phyloP scores from a whole-genome alignment of 768 basidiomycete species.

The Amylocystis lapponica region DNA sequence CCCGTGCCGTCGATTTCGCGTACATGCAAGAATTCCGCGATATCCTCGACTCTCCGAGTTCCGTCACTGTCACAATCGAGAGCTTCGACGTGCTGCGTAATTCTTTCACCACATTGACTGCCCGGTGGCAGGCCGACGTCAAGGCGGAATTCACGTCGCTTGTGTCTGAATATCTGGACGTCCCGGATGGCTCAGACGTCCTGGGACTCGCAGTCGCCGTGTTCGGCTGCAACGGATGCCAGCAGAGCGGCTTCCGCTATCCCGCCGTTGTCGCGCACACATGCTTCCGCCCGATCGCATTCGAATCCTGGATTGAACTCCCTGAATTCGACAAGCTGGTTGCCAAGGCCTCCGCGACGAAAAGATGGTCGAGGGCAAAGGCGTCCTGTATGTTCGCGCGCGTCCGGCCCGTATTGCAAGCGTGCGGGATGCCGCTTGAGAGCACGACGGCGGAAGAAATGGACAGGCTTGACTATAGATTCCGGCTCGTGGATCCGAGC shows the following conservation, averaged over 20 bases:
- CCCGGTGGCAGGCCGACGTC: slow-evolving; percentile 1
- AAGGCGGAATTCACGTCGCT: background rate
- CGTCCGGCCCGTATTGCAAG: too few relatives aligned
- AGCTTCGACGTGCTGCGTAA: background rate
- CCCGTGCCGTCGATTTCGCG: slow-evolving; percentile 2
- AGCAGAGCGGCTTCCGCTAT: background rate
- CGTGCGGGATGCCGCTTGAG: too few relatives aligned
- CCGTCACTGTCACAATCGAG: background rate
- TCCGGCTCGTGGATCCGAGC: too few relatives aligned
- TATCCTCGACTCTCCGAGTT: slow-evolving; percentile 1
- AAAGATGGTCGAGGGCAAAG: too few relatives aligned
- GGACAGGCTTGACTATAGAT: too few relatives aligned
- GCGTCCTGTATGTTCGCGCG: too few relatives aligned
- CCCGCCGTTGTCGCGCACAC: slow-evolving; percentile 3
- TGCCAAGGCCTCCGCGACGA: too few relatives aligned
- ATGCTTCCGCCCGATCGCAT: background rate
- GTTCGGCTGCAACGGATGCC: slow-evolving; percentile 1
- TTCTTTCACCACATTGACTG: background rate
- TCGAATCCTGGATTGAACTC: too few relatives aligned
- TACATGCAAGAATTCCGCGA: background rate
- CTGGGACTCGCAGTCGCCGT: background rate
- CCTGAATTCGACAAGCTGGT: too few relatives aligned
- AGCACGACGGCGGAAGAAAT: too few relatives aligned
- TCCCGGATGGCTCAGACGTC: background rate
- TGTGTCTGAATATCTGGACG: background rate